These are phyloP conservation scores for Solanum piurae DNA, from an alignment of 257 asterid genomes.

Conservation along the genomic window DNA sequence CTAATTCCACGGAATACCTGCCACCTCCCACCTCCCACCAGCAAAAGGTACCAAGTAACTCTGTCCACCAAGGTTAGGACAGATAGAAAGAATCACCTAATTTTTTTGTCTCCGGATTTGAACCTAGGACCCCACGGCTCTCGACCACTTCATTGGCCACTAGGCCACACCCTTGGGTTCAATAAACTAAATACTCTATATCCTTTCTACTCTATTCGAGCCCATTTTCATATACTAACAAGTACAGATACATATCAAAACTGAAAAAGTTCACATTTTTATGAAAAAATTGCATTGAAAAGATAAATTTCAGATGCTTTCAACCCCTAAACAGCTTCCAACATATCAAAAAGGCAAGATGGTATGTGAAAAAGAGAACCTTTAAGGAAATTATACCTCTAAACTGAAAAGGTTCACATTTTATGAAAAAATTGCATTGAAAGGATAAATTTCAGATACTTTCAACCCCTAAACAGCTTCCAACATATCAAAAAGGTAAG, in stretches of 20 bases:
- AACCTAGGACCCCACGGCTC: not conserved
- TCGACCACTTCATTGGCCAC: not conserved
- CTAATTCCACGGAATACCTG: not conserved
- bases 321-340: not conserved
- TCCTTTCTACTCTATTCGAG: not conserved
- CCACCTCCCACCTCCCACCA: not conserved
- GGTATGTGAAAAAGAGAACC: not conserved
- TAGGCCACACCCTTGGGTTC: not conserved
- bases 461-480: not conserved
- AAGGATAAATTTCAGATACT: not conserved
- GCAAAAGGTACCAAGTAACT: not conserved
- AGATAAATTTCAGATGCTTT: not conserved
- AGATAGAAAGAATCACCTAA: not conserved
- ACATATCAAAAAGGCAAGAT: not conserved
- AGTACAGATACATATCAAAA: not conserved
- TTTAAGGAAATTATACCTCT: not conserved
- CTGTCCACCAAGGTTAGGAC: not conserved
- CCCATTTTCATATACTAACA: not conserved
- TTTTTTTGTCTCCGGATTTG: not conserved
- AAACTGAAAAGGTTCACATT: not conserved
- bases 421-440: not conserved
- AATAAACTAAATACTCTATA: not conserved
- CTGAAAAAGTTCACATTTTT: not conserved
- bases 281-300: not conserved
- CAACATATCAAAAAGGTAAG: not conserved